Evolutionary conservation across 1,284 basidiomycete species (phyloP), one percentile per base, ranked within the genome.

Genomic region (Cryptococcus sp.): DNA sequence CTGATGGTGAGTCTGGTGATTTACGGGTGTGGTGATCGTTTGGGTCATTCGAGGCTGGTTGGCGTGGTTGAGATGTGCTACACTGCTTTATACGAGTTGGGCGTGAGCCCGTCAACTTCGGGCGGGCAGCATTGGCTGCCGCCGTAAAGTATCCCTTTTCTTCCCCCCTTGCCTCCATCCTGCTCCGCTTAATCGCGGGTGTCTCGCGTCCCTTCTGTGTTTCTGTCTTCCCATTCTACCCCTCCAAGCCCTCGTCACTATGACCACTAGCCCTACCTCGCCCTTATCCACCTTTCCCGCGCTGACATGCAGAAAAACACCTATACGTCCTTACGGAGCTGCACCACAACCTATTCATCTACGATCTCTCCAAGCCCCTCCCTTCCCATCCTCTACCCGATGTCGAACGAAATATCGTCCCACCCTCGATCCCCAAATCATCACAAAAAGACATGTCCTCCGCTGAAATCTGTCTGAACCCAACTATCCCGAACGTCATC

Each of bases 281-380:
- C 4, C 37, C n/a, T 36, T 10, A n/a, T 10, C 34, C 7, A 7
- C 16, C n/a, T 40, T 5, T 5, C 37, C 5, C 7, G 16, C 4
- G 21, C 40, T 49, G 25, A 46, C 42, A 24, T 25, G 19, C 56
- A 73, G 72, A 53, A 36, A 63, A 69, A 53, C 59, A 65, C 54
- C 62, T 76, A 32, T 73, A 72, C 60, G 61, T 69, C 21, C 62
- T 76, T 21, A 67, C 70, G 19, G 74, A 76, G 57, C 57, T 74
- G 22, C 53, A 57, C 13, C 64, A 69, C 56, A 50, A 58, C 2
- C 47, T 74, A 43, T 52, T 66, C 40, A 58, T 66, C 24, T 74
- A 61, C 62, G 52, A 62, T n/a, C 52, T 71, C n/a, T 50, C 55
- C 16, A 54, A 53, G 2, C 45, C 54, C 9, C 52, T 58, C 39